A percentile compares a stretch with the other conserved stretches of the same genome.
Evolutionary conservation across 768 basidiomycete genomes (phyloP).

Genomic region (Gyrodon lividus): DNA sequence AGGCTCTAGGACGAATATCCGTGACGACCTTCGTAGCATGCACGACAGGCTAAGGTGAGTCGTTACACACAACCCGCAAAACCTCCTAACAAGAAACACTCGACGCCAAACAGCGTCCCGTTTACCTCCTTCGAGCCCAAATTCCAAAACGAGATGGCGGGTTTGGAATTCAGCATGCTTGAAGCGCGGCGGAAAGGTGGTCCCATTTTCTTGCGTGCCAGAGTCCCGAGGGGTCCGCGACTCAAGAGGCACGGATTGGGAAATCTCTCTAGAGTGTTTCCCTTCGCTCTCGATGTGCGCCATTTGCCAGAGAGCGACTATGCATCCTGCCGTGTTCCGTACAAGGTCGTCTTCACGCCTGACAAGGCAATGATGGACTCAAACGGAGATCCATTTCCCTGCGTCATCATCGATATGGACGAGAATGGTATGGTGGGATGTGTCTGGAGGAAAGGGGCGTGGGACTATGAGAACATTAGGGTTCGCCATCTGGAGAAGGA

Average conservation of each 20-base stretch:
- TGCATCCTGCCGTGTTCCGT: neutral
- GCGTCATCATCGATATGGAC: neutral
- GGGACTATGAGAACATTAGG: neutral
- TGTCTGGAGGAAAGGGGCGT: neutral
- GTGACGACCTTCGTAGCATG: neutral
- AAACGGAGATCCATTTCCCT: neutral
- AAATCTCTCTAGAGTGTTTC: neutral
- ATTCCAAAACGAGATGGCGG: neutral
- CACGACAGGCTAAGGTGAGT: neutral
- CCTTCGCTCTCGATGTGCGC: neutral
- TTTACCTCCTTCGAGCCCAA: neutral
- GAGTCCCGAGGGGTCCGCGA: neutral
- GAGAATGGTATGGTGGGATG: neutral
- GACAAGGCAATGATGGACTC: neutral
- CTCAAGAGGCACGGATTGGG: neutral
- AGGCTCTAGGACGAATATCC: neutral
- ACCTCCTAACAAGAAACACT: neutral
- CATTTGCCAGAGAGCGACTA: neutral
- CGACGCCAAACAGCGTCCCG: neutral
- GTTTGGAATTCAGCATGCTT: neutral
- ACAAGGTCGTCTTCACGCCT: conserved; percentile 6
- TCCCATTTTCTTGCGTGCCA: neutral
- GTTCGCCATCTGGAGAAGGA: neutral
- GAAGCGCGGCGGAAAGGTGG: neutral
- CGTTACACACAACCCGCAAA: neutral